These are phyloP conservation scores for Tricholoma saponaceum DNA, from an alignment of 768 basidiomycete species.

Conservation along the genomic window DNA sequence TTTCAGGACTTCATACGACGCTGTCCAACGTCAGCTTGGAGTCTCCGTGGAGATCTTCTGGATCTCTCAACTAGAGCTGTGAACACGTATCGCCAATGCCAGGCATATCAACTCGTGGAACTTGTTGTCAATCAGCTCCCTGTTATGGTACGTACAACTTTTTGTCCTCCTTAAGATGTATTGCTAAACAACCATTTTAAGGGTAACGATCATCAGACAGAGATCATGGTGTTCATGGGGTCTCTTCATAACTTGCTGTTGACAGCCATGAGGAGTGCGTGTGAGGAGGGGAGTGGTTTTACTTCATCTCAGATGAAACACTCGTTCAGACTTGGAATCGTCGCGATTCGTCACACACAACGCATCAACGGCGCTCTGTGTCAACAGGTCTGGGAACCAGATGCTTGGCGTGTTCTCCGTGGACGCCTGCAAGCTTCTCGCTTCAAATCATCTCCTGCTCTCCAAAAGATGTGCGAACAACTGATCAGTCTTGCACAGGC, in stretches of 20 bases:
- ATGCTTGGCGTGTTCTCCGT: constrained; percentile 50
- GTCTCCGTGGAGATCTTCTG: constrained; percentile 55
- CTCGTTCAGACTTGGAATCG: constrained; percentile 66
- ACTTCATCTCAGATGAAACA: constrained; percentile 72
- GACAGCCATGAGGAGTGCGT: constrained; percentile 42
- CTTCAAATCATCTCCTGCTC: constrained; percentile 58
- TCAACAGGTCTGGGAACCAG: constrained; percentile 52
- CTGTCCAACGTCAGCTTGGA: constrained; percentile 63
- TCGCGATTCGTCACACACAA: constrained; percentile 64
- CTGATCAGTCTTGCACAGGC: constrained; percentile 30
- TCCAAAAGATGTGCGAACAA: constrained; percentile 65
- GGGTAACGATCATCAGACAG: constrained; percentile 27
- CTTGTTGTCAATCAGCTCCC: constrained; percentile 55
- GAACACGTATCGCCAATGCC: constrained; percentile 74
- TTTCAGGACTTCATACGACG: constrained; percentile 76
- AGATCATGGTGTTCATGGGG: constrained; percentile 48
- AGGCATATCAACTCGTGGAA: constrained; percentile 71
- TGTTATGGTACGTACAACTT: constrained; percentile 34
- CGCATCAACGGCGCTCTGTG: constrained; percentile 30
- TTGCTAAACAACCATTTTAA: constrained; percentile 6
- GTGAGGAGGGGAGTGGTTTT: constrained; percentile 40
- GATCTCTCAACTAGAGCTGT: constrained; percentile 53
- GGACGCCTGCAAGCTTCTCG: constrained; percentile 46
- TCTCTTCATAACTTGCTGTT: constrained; percentile 46
- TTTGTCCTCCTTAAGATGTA: neutral